Conservation (phyloP, 306 rosid species). For the Cajanus cajan region DNA sequence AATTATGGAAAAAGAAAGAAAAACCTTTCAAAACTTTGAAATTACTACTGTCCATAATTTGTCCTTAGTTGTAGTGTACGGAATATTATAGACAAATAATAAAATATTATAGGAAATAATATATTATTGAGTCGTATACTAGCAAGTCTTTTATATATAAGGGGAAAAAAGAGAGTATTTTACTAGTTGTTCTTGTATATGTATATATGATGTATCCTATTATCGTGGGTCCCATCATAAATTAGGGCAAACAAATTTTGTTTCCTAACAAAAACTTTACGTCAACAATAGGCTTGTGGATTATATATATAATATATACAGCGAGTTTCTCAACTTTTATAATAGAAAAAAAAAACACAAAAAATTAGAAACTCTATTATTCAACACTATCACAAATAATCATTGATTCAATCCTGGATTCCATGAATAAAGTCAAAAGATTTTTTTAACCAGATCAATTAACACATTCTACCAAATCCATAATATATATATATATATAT, state of each 20-base stretch:
- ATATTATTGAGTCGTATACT: not conserved
- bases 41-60: not conserved
- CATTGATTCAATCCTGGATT: slow-evolving; percentile 20
- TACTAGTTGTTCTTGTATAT: not conserved
- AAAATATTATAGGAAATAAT: not conserved
- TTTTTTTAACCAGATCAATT: not conserved
- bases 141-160: not conserved
- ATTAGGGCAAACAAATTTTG: not conserved
- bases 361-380: not conserved
- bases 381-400: not conserved
- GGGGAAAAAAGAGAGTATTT: not conserved
- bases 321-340: not conserved
- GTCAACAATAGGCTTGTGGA: not conserved
- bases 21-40: not conserved
- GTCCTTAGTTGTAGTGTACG: slow-evolving; percentile 26
- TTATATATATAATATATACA: not conserved
- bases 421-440: slow-evolving; percentile 20
- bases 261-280: not conserved
- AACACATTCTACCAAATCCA: slow-evolving; percentile 10
- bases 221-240: not conserved
- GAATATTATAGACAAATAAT: not conserved
- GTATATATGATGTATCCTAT: not conserved
- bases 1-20: not conserved
- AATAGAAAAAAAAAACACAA: not conserved
- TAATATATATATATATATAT: too few species aligned